Evolutionary conservation across 768 basidiomycete species (phyloP).

Genomic region (Suillus ampliporus): DNA sequence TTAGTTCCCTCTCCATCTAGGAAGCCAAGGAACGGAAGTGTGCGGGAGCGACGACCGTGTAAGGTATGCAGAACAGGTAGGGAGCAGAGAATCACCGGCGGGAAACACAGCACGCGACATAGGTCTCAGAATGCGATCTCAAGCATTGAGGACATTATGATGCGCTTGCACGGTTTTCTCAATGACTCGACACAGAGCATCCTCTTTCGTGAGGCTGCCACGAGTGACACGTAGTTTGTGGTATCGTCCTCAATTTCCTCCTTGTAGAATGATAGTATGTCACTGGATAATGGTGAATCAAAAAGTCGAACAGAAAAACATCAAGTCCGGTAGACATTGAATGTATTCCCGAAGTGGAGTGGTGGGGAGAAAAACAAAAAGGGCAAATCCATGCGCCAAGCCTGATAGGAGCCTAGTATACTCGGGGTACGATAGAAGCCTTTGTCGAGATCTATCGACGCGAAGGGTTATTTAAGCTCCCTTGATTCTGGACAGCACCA

Average conservation of each 20-base stretch:
- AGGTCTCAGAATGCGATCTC: not conserved
- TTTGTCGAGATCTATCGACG: slow-evolving; percentile 11
- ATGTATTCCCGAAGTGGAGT: slow-evolving; percentile 35
- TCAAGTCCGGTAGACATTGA: slow-evolving; percentile 38
- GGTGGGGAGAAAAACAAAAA: slow-evolving; percentile 37
- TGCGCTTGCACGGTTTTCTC: not conserved
- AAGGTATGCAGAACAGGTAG: slow-evolving; percentile 33
- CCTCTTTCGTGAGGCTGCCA: slow-evolving; percentile 29
- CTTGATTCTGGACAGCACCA: not conserved
- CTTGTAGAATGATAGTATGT: slow-evolving; percentile 43
- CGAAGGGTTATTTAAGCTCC: not conserved
- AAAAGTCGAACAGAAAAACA: slow-evolving; percentile 16
- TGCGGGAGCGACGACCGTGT: not conserved
- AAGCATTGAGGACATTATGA: too few relatives aligned
- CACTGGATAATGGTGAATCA: slow-evolving; percentile 24
- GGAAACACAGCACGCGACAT: not conserved
- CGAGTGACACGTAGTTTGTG: slow-evolving; percentile 36
- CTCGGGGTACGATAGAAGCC: slow-evolving; percentile 21
- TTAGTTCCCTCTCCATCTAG: not conserved
- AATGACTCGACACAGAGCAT: too few relatives aligned
- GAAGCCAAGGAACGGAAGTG: not conserved
- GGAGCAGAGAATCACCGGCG: slow-evolving; percentile 31
- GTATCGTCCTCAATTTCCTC: slow-evolving; percentile 39
- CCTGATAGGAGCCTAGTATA: slow-evolving; percentile 29
- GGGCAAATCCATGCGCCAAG: slow-evolving; percentile 35